phyloP scores from a whole-genome alignment of 2,329 filamentous ascomycete species.

The Thielaviopsis musarum region DNA sequence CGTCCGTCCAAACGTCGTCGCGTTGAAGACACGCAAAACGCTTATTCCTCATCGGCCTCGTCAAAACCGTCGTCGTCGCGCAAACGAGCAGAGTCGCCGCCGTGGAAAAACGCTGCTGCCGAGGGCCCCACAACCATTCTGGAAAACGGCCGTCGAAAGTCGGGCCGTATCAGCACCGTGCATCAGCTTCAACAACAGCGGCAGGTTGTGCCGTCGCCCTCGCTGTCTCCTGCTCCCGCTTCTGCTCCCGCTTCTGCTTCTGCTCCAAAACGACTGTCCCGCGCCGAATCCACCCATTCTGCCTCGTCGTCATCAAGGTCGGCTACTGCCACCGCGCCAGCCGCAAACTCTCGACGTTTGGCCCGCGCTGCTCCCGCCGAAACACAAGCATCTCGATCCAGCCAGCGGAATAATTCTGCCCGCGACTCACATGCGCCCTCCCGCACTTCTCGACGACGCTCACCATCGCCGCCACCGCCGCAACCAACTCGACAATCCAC shows the following conservation, averaged over 20 bases:
- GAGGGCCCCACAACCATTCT: slow-evolving; percentile 80
- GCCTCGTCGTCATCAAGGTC: background rate
- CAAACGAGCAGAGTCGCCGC: slow-evolving; percentile 52
- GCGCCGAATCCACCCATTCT: background rate
- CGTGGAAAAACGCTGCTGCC: slow-evolving; percentile 76
- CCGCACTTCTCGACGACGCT: slow-evolving; percentile 16
- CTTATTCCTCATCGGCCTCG: background rate
- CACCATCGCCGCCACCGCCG: slow-evolving; percentile 16
- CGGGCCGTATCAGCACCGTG: slow-evolving; percentile 43
- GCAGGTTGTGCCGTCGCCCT: background rate
- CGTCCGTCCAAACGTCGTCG: slow-evolving; percentile 50
- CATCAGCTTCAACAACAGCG: slow-evolving; percentile 2
- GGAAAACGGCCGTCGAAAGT: slow-evolving; percentile 53
- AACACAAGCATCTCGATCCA: background rate
- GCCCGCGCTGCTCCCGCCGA: background rate
- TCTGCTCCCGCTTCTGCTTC: background rate
- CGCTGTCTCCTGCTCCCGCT: background rate
- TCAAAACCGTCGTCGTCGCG: slow-evolving; percentile 14
- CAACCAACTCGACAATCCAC: slow-evolving; percentile 22
- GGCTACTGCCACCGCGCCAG: background rate
- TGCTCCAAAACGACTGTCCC: background rate
- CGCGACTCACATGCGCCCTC: background rate
- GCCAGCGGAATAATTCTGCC: slow-evolving; percentile 1
- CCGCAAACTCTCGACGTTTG: background rate
- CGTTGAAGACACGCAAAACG: slow-evolving; percentile 25